Conservation (phyloP, 371 early-diverging fungal genomes). For the Mucor lusitanicus region DNA sequence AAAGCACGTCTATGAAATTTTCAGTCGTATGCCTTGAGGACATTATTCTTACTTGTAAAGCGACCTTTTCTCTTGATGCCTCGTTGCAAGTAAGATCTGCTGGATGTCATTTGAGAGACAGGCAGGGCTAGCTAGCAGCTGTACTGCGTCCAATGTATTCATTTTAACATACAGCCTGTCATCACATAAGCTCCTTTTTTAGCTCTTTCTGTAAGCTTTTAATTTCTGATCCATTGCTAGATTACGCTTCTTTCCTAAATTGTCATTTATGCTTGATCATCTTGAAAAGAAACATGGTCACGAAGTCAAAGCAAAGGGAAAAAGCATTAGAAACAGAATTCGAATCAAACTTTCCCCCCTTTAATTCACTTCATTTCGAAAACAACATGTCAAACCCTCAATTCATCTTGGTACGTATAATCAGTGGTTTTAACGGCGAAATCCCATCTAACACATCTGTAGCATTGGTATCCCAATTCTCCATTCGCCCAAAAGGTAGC, state of each 20-base stretch:
- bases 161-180: too few species aligned
- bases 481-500: slow-evolving; percentile 38
- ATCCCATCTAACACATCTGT: neutral
- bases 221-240: too few species aligned
- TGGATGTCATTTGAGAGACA: too few species aligned
- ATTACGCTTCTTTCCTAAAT: neutral
- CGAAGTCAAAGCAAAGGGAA: neutral
- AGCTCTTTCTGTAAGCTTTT: too few species aligned
- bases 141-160: too few species aligned
- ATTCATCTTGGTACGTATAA: neutral
- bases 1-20: too few species aligned
- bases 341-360: neutral
- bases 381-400: neutral
- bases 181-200: too few species aligned
- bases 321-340: neutral
- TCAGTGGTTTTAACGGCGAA: neutral
- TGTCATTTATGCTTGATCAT: neutral
- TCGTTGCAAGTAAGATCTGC: too few species aligned
- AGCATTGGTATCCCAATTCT: slow-evolving; percentile 19
- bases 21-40: too few species aligned
- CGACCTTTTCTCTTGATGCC: too few species aligned
- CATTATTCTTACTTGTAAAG: too few species aligned
- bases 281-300: neutral
- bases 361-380: neutral
- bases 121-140: too few species aligned